Evolutionary conservation across 2,329 filamentous ascomycete species (phyloP), one percentile per base, ranked within the genome.

Genomic region (Colletotrichum aenigma): DNA sequence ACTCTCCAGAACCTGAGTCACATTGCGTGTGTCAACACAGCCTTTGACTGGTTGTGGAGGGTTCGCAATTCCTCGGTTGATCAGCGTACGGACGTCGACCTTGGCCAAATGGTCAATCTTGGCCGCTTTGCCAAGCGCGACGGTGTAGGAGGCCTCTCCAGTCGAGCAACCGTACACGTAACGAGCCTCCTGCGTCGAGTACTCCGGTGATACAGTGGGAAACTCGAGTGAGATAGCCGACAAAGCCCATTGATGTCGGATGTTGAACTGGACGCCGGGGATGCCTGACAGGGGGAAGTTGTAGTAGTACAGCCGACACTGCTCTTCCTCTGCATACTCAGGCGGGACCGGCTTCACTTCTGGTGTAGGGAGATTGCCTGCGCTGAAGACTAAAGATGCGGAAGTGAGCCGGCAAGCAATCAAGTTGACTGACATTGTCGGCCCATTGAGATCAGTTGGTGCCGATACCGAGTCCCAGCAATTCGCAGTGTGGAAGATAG

Each of bases 401-500:
- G 92, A 93, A 2, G 92, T 94, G 56, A 94, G 85, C 5, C 93
- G 90, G 77, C 93, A 94, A 3, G 89, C 91, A 2, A 95, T 85
- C 79, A 95, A 88, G 79, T 93, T 92, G 6, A 94, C 91, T 1
- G 87, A 78, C 2, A 79, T 30, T 18, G 83, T 76, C 3, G 82
- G 77, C 6, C 58, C 58, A 24, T 74, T 69, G 15, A 18, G 7
- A 7, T 74, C 70, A 6, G n/a, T 9, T 6, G 26, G 9, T 9
- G 58, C 13, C 10, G 48, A 52, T 9, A 30, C 3, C 6, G 89
- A 87, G 68, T 94, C 92, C 93, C 93, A 95, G 3, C 91, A 90
- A 78, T 94, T 94, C 1, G 92, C 93, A 0, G 93, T 94, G 79
- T 95, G 93, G 76, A 94, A 94, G 60, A 95, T 93, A 78, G 92